phyloP scores from a whole-genome alignment of 208 protist genomes.

The Vickermania ingenoplastis region DNA sequence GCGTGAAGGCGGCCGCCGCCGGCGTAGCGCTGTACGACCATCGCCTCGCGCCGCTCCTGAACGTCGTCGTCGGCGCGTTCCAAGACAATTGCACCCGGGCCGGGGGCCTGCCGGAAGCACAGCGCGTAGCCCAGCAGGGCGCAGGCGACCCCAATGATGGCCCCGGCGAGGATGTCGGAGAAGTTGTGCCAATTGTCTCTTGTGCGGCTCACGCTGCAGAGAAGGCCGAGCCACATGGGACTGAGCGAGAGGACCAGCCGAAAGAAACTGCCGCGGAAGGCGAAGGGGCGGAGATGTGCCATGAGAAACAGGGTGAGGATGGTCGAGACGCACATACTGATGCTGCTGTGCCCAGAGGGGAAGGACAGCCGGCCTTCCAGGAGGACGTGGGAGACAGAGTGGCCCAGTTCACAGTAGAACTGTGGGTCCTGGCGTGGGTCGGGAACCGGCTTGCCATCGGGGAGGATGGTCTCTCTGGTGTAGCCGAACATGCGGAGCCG shows the following conservation, averaged over 20 bases:
- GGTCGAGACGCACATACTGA: conserved; percentile 65
- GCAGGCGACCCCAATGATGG: conserved; percentile 42
- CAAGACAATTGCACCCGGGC: conserved; percentile 22
- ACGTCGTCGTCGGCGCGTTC: conserved; percentile 21
- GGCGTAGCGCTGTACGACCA: neutral
- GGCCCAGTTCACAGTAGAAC: conserved; percentile 53
- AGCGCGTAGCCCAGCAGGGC: conserved; percentile 32
- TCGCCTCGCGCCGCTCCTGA: conserved; percentile 10
- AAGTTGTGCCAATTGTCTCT: conserved; percentile 84
- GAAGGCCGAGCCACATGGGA: conserved; percentile 37
- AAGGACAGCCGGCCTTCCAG: conserved; percentile 82
- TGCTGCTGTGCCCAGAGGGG: conserved; percentile 86
- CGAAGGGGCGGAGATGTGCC: conserved; percentile 43
- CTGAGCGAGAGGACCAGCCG: conserved; percentile 45
- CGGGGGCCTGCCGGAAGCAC: conserved; percentile 29
- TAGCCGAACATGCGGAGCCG: neutral
- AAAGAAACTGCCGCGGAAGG: conserved; percentile 52
- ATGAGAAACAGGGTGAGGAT: conserved; percentile 66
- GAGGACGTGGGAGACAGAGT: conserved; percentile 17
- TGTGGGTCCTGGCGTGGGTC: conserved; percentile 20
- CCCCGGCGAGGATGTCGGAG: conserved; percentile 68
- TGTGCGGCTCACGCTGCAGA: conserved; percentile 77
- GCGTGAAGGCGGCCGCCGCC: neutral
- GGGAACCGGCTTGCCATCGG: conserved; percentile 6
- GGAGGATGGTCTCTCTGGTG: neutral